Evolutionary conservation across 441 rosid species (phyloP), one percentile per base, ranked within the genome.

Genomic region (Eugenia klotzschiana): DNA sequence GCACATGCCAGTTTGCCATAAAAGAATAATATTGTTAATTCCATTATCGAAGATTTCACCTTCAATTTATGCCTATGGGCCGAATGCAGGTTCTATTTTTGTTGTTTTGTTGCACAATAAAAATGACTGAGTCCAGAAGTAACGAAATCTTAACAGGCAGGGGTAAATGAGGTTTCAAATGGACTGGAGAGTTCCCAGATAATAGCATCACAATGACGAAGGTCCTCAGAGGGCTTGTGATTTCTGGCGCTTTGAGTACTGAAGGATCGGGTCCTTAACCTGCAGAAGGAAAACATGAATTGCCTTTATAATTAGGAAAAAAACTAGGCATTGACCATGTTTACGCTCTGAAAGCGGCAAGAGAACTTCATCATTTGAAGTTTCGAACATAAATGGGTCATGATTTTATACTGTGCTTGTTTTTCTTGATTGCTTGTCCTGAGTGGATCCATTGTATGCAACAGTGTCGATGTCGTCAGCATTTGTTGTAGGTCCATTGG

Each of bases 221-320:
- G 91, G 85, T 92, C 29, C 46, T 83, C 54, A 83, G 49, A 83
- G 81, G 51, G 85, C 57, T 80, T 51, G 41, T 33, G 97, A 90
- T 90, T 87, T 95, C 90, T 87, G 96, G 83, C 98, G 98, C 91
- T 97, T 97, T 33, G 84, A 37, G 86, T 79, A 77, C 92, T 94
- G 96, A 23, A 90, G 84, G 86, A 97, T 97, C 27, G 99, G 99
- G 84, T 97, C 99, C 91, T 94, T 95, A 53, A 94, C 98, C 98
- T 97, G 91, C 74, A 53, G 83, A 87, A 27, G 77, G 25, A 27
- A 80, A 5, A 18, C 8, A 33, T 18, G 14, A 33, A 33, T 64
- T 64, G 77, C 46, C 46, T 22, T 64, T 29, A 40, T 11, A 2
- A 41, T 12, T 40, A 33, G 27, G 72, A 41, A 23, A 54, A 54